Percentiles rank a stretch among this genome's conserved stretches.
These are phyloP conservation scores for Rhizophora mangle DNA, from an alignment of 345 rosid genomes.

Conservation along the genomic window DNA sequence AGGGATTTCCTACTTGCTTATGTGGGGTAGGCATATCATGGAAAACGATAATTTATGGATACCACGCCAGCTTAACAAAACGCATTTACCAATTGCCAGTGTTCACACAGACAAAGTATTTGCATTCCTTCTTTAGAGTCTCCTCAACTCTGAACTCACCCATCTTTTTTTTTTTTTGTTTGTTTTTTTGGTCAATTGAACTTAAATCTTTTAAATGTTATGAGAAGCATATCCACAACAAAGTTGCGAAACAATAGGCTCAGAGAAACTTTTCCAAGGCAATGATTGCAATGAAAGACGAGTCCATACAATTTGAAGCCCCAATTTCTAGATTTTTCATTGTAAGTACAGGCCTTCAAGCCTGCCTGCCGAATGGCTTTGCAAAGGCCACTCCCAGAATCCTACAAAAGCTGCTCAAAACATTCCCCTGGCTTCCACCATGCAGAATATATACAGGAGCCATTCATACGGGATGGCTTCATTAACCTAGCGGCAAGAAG, in stretches of 20 bases:
- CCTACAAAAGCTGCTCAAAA: slow-evolving; percentile 23
- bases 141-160: neutral
- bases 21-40: too few species aligned
- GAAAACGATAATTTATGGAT: neutral
- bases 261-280: slow-evolving; percentile 14
- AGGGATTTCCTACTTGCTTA: too few species aligned
- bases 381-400: slow-evolving; percentile 27
- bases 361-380: slow-evolving; percentile 17
- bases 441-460: slow-evolving; percentile 59
- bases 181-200: too few species aligned
- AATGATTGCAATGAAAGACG: slow-evolving; percentile 21
- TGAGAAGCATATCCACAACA: neutral
- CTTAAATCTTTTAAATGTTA: neutral
- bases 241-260: neutral
- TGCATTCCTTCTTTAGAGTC: neutral
- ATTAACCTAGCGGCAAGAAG: slow-evolving; percentile 12
- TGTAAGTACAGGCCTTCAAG: slow-evolving; percentile 16
- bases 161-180: too few species aligned
- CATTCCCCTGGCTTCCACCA: slow-evolving; percentile 34
- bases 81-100: too few species aligned
- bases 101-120: neutral
- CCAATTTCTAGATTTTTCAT: slow-evolving; percentile 28
- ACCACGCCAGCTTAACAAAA: neutral
- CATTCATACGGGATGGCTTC: slow-evolving; percentile 31
- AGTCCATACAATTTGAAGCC: slow-evolving; percentile 36